Conservation (phyloP, 2,329 filamentous ascomycete species). For the Colletotrichum musicola region DNA sequence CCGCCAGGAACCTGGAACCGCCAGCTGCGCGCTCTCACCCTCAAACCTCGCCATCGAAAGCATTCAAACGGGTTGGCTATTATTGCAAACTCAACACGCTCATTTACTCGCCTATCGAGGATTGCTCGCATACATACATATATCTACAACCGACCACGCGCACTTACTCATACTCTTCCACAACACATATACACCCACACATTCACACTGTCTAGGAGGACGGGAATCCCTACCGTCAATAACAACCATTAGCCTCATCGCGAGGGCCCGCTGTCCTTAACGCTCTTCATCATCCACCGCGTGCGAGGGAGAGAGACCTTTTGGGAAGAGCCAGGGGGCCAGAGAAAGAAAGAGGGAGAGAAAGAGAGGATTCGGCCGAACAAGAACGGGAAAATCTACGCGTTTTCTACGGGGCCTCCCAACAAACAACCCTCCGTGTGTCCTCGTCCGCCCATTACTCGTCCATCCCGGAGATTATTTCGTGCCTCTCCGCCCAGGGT, state of each 20-base stretch:
- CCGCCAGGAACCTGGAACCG: conserved; percentile 55
- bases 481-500: conserved; percentile 40
- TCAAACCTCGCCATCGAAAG: conserved; percentile 43
- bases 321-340: conserved; percentile 4
- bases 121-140: conserved; percentile 41
- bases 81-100: conserved; percentile 56
- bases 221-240: conserved; percentile 44
- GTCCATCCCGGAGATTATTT: conserved; percentile 47
- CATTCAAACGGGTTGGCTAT: conserved; percentile 57
- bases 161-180: conserved; percentile 7
- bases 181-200: background rate
- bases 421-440: conserved; percentile 35
- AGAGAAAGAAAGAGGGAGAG: conserved; percentile 16
- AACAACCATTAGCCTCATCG: conserved; percentile 49
- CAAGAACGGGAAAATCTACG: conserved; percentile 46
- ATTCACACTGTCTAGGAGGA: conserved; percentile 20
- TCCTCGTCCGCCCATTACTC: conserved; percentile 42
- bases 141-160: conserved; percentile 4
- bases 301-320: conserved; percentile 13
- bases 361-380: background rate
- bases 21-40: conserved; percentile 49
- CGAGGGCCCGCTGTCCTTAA: conserved; percentile 55
- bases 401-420: conserved; percentile 49
- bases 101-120: conserved; percentile 46
- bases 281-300: conserved; percentile 42